A percentile compares a stretch with the other conserved stretches of the same genome.
Evolutionary conservation across 176 grass and related monocot genomes (phyloP).

Genomic region (Alopecurus myosuroides): DNA sequence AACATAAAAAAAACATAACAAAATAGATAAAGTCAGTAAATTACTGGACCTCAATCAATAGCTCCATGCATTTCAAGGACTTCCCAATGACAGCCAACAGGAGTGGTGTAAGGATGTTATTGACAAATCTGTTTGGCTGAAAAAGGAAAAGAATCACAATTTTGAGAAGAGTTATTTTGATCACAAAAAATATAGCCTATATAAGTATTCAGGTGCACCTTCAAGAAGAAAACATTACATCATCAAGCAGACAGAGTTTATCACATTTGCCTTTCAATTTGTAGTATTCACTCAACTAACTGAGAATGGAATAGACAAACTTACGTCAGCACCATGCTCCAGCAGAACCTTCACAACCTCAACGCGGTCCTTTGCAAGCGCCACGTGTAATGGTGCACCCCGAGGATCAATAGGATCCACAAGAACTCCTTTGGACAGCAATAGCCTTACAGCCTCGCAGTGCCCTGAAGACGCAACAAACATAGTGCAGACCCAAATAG

Average conservation of each 20-base stretch:
- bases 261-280: too few relatives aligned
- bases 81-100: not conserved
- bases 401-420: constrained; percentile 4
- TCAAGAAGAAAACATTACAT: not conserved
- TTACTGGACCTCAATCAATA: not conserved
- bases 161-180: not conserved
- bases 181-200: not conserved
- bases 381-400: constrained; percentile 32
- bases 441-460: not conserved
- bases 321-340: constrained; percentile 39
- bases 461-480: constrained; percentile 9
- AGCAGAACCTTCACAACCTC: constrained; percentile 29
- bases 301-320: constrained; percentile 1
- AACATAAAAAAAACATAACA: not conserved
- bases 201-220: not conserved
- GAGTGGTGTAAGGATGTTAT: not conserved
- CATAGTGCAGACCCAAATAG: not conserved
- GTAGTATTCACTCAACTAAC: too few relatives aligned
- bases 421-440: constrained; percentile 31
- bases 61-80: not conserved
- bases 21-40: not conserved
- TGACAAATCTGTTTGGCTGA: constrained; percentile 21
- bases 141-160: not conserved
- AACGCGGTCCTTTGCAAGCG: not conserved
- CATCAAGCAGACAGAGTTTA: not conserved